A percentile compares a stretch with the other conserved stretches of the same genome.
phyloP scores from a whole-genome alignment of 768 basidiomycete genomes.

The Tylopilus sp. region DNA sequence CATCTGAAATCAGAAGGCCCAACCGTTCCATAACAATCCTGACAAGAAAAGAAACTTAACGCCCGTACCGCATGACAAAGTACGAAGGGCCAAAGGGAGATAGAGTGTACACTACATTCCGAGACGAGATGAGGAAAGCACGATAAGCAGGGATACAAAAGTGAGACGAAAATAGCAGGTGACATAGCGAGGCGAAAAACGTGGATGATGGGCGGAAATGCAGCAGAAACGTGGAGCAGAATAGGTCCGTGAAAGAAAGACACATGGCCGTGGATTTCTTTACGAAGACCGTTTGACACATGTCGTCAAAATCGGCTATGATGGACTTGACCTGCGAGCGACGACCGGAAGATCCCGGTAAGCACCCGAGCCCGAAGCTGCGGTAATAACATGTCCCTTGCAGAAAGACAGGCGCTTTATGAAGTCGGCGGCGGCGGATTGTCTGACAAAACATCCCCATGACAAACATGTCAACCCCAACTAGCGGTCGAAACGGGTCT shows the following conservation, averaged over 20 bases:
- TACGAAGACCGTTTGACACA: not conserved
- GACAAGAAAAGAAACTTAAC: not conserved
- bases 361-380: not conserved
- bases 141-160: not conserved
- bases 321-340: too few species aligned
- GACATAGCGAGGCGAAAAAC: not conserved
- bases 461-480: not conserved
- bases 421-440: constrained; percentile 8
- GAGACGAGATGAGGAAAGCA: not conserved
- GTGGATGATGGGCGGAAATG: not conserved
- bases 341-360: too few species aligned
- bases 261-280: not conserved
- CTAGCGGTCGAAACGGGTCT: not conserved
- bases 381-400: not conserved
- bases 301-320: too few species aligned
- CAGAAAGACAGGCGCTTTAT: not conserved
- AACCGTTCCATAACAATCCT: not conserved
- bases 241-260: too few species aligned
- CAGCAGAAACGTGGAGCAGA: too few species aligned
- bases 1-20: not conserved
- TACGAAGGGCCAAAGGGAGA: not conserved
- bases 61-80: not conserved
- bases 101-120: constrained; percentile 1
- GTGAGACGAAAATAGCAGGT: not conserved
- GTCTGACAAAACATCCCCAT: constrained; percentile 2